Evolutionary conservation across 1,284 basidiomycete species (phyloP).

Genomic region (Caloboletus firmus): DNA sequence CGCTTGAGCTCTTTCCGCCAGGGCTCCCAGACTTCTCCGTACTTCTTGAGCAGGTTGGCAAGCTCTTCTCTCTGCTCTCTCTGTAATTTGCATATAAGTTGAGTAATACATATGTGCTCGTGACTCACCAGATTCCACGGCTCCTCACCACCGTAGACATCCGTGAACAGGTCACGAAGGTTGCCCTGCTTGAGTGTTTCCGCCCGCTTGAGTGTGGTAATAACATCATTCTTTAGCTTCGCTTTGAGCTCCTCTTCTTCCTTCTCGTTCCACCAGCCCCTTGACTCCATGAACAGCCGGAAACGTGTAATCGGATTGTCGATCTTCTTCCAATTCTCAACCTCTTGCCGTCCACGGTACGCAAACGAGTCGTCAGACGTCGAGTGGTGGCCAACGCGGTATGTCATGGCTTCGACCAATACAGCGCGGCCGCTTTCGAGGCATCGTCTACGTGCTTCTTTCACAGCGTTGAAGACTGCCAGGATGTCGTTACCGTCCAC

Average conservation of each 20-base stretch:
- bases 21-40: slow-evolving; percentile 79
- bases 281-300: slow-evolving; percentile 77
- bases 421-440: slow-evolving; percentile 81
- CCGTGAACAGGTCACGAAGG: slow-evolving; percentile 80
- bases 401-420: slow-evolving; percentile 90
- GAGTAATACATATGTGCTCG: neutral
- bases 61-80: slow-evolving; percentile 85
- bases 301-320: slow-evolving; percentile 90
- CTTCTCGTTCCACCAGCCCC: slow-evolving; percentile 82
- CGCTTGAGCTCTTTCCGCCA: slow-evolving; percentile 82
- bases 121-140: slow-evolving; percentile 81
- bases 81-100: slow-evolving; percentile 39
- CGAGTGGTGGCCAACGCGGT: slow-evolving; percentile 92
- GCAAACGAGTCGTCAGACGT: slow-evolving; percentile 94
- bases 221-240: slow-evolving; percentile 70
- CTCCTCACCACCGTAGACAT: slow-evolving; percentile 83
- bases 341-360: slow-evolving; percentile 82
- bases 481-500: slow-evolving; percentile 95
- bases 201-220: slow-evolving; percentile 76
- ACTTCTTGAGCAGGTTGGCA: slow-evolving; percentile 73
- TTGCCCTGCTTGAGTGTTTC: slow-evolving; percentile 72
- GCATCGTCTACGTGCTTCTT: slow-evolving; percentile 76
- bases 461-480: slow-evolving; percentile 81
- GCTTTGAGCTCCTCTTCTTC: slow-evolving; percentile 75
- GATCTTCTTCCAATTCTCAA: slow-evolving; percentile 82